A percentile compares a stretch with the other conserved stretches of the same genome.
phyloP scores from a whole-genome alignment of 176 grass and related monocot genomes.

The Metroxylon sagu region DNA sequence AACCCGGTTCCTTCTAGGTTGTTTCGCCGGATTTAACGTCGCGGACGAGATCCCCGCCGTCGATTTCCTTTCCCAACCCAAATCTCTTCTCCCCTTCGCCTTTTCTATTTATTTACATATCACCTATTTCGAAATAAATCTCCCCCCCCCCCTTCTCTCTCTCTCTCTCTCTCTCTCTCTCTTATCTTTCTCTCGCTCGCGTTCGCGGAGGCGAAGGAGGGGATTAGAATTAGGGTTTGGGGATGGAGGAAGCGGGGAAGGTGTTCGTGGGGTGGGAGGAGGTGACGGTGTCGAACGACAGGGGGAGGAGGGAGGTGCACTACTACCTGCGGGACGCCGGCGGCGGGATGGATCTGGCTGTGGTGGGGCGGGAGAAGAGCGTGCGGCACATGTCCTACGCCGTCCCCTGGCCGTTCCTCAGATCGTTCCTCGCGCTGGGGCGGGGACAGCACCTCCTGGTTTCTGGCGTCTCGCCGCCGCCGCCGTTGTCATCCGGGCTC shows the following conservation, averaged over 20 bases:
- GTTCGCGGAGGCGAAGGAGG: neutral
- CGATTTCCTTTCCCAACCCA: neutral
- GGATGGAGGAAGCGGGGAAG: slow-evolving; percentile 28
- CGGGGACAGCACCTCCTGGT: neutral
- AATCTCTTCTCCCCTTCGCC: neutral
- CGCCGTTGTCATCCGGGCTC: slow-evolving; percentile 16
- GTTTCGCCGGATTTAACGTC: neutral
- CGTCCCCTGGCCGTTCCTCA: slow-evolving; percentile 43
- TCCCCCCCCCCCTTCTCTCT: slow-evolving; percentile 3
- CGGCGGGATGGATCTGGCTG: slow-evolving; percentile 47
- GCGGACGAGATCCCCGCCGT: slow-evolving; percentile 12
- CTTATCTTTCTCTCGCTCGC: neutral
- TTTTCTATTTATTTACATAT: slow-evolving; percentile 6
- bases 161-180: slow-evolving; percentile 1
- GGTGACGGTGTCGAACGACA: slow-evolving; percentile 86
- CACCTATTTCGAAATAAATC: neutral
- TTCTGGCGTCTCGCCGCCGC: slow-evolving; percentile 17
- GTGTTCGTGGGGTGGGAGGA: slow-evolving; percentile 84
- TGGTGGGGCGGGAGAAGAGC: slow-evolving; percentile 85
- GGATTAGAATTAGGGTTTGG: slow-evolving; percentile 39
- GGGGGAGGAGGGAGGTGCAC: slow-evolving; percentile 75
- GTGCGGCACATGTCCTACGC: slow-evolving; percentile 89
- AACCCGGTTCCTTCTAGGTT: neutral
- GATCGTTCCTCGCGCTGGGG: slow-evolving; percentile 15
- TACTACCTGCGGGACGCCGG: slow-evolving; percentile 56